Evolutionary conservation across 2,329 filamentous ascomycete genomes (phyloP), one percentile per base, ranked within the genome.

Genomic region (Parastagonospora avenae): DNA sequence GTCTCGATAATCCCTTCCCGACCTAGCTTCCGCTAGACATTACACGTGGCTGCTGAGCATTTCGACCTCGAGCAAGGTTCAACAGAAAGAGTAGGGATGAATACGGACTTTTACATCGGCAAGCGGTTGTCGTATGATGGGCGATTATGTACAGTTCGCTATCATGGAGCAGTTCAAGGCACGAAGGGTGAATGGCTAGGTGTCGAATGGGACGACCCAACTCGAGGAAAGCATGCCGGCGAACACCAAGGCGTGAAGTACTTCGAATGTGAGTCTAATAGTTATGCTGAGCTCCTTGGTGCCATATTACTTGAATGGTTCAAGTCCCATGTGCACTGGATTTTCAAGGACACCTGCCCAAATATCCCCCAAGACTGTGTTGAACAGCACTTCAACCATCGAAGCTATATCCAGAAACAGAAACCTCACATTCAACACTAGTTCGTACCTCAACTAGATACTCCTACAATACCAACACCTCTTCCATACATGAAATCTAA

Each of bases 141-240:
- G 29, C 85, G 85, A 15, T 76, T 89, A 36, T 96, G 92, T 75
- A 97, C 93, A 1, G 82, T 97, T 50, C 87, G 91, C 54, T 97
- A 92, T 69, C 76, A 90, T 54, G 94, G 94, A 38, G 74, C 82
- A 30, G 88, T 97, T 7, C 80, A 84, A 43, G 90, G 89, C 60
- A 92, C 91, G 8, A 80, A 83, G 37, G 90, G 91, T 42, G 79
- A 82, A 56, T 97, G 93, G 92, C 82, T 97, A 30, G 94, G 94
- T 40, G 91, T 97, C 41, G 94, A 99, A 81, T 99, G 94, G 94
- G 93, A 97, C 75, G 90, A 97, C 72, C 79, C 86, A 49, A 82
- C 80, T 32, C 83, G 92, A 65, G 94, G 94, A 54, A 97, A 97
- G 78, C 92, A 99, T 75, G 85, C 93, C 66, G 94, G 94, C 52